Evolutionary conservation across 148 eudicot genomes (phyloP).

Genomic region (Hydrangea macrophylla): DNA sequence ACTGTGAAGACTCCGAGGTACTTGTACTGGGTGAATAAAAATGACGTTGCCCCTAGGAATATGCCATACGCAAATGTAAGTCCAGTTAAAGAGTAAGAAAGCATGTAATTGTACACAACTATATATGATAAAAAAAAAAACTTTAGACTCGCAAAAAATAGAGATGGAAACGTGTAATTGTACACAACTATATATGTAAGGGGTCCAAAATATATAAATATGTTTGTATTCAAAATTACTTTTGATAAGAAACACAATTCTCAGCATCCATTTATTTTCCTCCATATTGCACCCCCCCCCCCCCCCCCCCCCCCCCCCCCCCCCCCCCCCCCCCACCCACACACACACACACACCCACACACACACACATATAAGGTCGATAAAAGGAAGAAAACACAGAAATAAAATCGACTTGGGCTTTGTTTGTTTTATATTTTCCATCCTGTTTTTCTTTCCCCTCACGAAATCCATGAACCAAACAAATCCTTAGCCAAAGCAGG

Average conservation of each 20-base stretch:
- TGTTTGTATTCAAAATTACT: neutral
- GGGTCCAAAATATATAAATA: neutral
- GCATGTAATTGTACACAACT: neutral
- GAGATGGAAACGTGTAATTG: neutral
- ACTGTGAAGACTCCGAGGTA: conserved; percentile 15
- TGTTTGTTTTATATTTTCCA: too few relatives aligned
- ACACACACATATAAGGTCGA: too few relatives aligned
- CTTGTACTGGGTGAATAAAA: conserved; percentile 16
- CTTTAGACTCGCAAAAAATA: neutral
- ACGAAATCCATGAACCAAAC: too few relatives aligned
- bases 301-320: too few relatives aligned
- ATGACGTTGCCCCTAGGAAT: conserved; percentile 20
- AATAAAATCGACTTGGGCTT: too few relatives aligned
- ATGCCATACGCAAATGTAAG: neutral
- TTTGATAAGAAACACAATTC: neutral
- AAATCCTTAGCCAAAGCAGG: too few relatives aligned
- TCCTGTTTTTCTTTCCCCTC: too few relatives aligned
- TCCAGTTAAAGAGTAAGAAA: neutral
- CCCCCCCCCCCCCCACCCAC: too few relatives aligned
- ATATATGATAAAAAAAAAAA: neutral
- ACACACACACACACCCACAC: too few relatives aligned
- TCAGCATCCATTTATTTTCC: neutral
- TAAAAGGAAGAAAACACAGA: too few relatives aligned
- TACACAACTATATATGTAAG: neutral
- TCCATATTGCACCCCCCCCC: too few relatives aligned